Percentiles rank a stretch among this genome's conserved stretches.
phyloP scores from a whole-genome alignment of 2,329 filamentous ascomycete species.

The Chalara sp. region DNA sequence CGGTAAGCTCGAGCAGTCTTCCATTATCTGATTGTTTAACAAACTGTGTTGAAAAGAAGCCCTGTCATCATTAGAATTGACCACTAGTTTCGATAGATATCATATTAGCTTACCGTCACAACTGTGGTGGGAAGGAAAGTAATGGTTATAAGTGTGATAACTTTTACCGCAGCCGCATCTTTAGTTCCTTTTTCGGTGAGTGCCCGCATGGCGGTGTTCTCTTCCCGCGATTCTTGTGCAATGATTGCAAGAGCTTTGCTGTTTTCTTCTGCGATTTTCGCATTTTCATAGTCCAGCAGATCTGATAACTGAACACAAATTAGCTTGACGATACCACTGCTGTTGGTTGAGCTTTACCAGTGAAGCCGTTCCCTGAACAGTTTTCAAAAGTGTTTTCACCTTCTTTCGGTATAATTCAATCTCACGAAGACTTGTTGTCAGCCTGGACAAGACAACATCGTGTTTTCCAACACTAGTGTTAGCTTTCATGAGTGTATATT shows the following conservation, averaged over 20 bases:
- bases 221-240: conserved; percentile 8
- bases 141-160: conserved; percentile 19
- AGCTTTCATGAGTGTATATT: conserved; percentile 5
- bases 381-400: conserved; percentile 3
- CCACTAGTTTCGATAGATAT: background rate
- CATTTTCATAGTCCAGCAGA: conserved; percentile 11
- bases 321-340: too few species aligned
- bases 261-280: too few species aligned
- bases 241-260: conserved; percentile 10
- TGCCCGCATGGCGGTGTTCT: conserved; percentile 13
- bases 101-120: conserved; percentile 10
- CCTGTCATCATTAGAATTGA: conserved; percentile 1
- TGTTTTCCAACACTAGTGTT: conserved; percentile 4
- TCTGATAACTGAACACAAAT: conserved; percentile 11
- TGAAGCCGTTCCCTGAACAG: too few species aligned
- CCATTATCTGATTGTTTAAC: conserved; percentile 4
- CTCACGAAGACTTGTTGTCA: conserved; percentile 2
- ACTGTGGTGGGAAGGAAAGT: conserved; percentile 18
- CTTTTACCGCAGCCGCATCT: conserved; percentile 20
- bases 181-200: conserved; percentile 16
- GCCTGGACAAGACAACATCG: background rate
- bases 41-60: conserved; percentile 20
- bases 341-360: too few species aligned
- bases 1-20: too few species aligned
- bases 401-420: conserved; percentile 7